Conservation (phyloP, 257 asterid genomes). For the Scutellaria galericulata region DNA sequence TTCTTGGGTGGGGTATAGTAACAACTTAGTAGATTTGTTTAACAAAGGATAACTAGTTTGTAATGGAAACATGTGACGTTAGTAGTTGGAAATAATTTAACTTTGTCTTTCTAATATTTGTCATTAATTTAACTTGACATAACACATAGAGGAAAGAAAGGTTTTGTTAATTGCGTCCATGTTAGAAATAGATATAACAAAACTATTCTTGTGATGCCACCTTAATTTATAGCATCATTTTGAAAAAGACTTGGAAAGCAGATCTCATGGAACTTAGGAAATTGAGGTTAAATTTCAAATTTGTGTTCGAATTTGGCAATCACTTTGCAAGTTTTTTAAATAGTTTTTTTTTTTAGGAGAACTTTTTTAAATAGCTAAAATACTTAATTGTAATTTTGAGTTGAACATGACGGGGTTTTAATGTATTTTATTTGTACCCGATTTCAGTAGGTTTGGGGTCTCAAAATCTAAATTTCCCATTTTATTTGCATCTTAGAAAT, state of each 20-base stretch:
- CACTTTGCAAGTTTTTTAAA: background rate
- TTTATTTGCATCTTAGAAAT: too few species aligned
- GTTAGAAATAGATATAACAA: background rate
- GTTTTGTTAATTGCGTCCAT: background rate
- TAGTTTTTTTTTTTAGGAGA: background rate
- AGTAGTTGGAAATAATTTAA: background rate
- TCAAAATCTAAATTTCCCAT: too few species aligned
- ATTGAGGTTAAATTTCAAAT: background rate
- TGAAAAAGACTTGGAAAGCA: conserved; percentile 21
- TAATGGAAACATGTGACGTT: conserved; percentile 27
- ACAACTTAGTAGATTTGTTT: background rate
- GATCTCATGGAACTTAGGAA: background rate
- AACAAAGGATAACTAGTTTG: conserved; percentile 20
- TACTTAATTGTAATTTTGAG: background rate
- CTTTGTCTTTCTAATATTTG: background rate
- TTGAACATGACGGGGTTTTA: background rate
- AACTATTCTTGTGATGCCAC: background rate
- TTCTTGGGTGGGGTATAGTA: too few species aligned
- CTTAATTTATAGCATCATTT: conserved; percentile 8
- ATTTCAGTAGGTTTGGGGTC: too few species aligned
- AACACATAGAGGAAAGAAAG: background rate
- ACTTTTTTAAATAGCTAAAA: background rate
- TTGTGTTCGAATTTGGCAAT: background rate
- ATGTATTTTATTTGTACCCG: too few species aligned
- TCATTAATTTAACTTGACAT: conserved; percentile 29